Evolutionary conservation across 768 basidiomycete genomes (phyloP).

Genomic region (Kwoniella newhampshirensis): DNA sequence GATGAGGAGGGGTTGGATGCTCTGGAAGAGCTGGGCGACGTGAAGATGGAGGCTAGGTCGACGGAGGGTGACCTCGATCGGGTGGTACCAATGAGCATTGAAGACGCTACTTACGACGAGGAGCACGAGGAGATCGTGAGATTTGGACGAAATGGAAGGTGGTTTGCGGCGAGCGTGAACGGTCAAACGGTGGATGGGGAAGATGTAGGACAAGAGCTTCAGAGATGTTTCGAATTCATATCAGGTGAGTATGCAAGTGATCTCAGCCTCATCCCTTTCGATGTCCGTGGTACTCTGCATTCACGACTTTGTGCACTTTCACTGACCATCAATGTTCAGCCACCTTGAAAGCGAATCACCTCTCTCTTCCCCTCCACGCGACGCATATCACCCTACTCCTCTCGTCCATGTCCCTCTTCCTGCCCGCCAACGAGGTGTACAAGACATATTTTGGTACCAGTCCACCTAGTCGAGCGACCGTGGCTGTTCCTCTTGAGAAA

Average conservation of each 20-base stretch:
- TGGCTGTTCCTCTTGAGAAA: conserved; percentile 69
- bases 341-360: conserved; percentile 58
- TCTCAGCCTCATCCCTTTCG: neutral
- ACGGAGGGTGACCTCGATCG: neutral
- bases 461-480: conserved; percentile 92
- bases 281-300: no score
- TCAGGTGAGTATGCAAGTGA: conserved; percentile 58
- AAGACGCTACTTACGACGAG: neutral
- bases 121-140: conserved; percentile 1
- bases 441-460: conserved; percentile 79
- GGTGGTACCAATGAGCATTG: neutral
- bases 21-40: conserved; percentile 8
- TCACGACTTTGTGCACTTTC: neutral
- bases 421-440: conserved; percentile 74
- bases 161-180: conserved; percentile 68
- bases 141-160: conserved; percentile 57
- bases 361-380: conserved; percentile 62
- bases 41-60: neutral
- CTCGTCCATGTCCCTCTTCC: conserved; percentile 73
- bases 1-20: conserved; percentile 53
- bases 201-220: conserved; percentile 70
- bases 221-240: conserved; percentile 65
- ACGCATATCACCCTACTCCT: conserved; percentile 79
- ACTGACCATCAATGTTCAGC: conserved; percentile 54
- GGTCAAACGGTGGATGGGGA: conserved; percentile 54